Percentiles rank a stretch among this genome's conserved stretches.
phyloP scores from a whole-genome alignment of 108 stramenopile genomes.

The Pseudonitzschia multistriata region DNA sequence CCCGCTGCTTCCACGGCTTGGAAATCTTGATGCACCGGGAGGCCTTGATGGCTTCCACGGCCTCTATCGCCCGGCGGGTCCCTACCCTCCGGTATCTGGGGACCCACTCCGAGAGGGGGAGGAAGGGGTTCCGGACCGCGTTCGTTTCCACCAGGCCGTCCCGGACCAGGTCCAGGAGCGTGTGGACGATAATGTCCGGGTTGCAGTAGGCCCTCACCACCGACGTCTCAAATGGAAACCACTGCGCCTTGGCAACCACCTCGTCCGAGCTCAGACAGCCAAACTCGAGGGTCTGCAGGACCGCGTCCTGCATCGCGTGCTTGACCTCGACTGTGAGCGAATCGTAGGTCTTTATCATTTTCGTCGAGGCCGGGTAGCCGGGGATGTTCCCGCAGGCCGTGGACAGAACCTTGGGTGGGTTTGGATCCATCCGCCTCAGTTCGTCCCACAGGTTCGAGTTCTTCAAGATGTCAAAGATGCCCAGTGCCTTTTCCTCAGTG shows the following conservation, averaged over 20 bases:
- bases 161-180: conserved; percentile 53
- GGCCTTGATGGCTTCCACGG: conserved; percentile 30
- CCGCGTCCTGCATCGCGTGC: conserved; percentile 54
- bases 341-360: conserved; percentile 18
- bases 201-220: conserved; percentile 55
- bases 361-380: not conserved
- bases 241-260: conserved; percentile 55
- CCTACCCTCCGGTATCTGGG: conserved; percentile 26
- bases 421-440: conserved; percentile 33
- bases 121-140: conserved; percentile 21
- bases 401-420: conserved; percentile 15
- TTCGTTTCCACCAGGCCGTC: conserved; percentile 66
- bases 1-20: conserved; percentile 70
- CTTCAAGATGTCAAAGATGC: conserved; percentile 65
- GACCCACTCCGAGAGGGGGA: conserved; percentile 39
- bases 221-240: conserved; percentile 50
- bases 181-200: conserved; percentile 56
- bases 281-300: conserved; percentile 44
- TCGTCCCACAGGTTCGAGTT: conserved; percentile 65
- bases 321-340: conserved; percentile 24
- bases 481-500: conserved; percentile 43
- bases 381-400: conserved; percentile 22
- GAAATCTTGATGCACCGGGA: conserved; percentile 68
- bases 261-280: conserved; percentile 57
- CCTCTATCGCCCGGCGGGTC: conserved; percentile 15